phyloP scores from a whole-genome alignment of 148 eudicot species.

The Vaccinium myrtillus region DNA sequence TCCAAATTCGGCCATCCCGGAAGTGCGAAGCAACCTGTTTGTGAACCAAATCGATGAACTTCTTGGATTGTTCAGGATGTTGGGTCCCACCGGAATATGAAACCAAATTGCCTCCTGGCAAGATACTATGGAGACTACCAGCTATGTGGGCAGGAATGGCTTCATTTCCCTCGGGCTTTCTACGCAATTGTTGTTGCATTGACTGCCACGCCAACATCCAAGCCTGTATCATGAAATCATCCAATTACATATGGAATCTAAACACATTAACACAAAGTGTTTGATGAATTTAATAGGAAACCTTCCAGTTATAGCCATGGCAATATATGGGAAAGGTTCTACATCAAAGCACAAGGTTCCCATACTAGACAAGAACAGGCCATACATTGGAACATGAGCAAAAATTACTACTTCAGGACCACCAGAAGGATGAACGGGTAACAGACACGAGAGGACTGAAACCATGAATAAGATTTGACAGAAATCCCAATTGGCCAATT shows the following conservation, averaged over 20 bases:
- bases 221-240: background rate
- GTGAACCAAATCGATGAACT: conserved; percentile 47
- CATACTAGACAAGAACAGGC: background rate
- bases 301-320: background rate
- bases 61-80: conserved; percentile 66
- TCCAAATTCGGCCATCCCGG: conserved; percentile 62
- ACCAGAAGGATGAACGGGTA: background rate
- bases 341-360: background rate
- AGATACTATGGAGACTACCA: conserved; percentile 49
- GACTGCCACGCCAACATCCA: conserved; percentile 44
- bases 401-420: background rate
- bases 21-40: conserved; percentile 55
- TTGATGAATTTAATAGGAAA: background rate
- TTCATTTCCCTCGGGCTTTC: conserved; percentile 78
- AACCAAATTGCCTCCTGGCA: conserved; percentile 53
- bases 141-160: conserved; percentile 57
- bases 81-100: conserved; percentile 54
- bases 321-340: background rate
- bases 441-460: background rate
- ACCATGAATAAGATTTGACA: conserved; percentile 1
- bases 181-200: conserved; percentile 61
- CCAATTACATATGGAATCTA: background rate
- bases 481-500: background rate
- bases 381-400: background rate
- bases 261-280: background rate